Percentiles rank a stretch among this genome's conserved stretches.
Conservation (phyloP, 768 basidiomycete species). For the Crepidotus variabilis region DNA sequence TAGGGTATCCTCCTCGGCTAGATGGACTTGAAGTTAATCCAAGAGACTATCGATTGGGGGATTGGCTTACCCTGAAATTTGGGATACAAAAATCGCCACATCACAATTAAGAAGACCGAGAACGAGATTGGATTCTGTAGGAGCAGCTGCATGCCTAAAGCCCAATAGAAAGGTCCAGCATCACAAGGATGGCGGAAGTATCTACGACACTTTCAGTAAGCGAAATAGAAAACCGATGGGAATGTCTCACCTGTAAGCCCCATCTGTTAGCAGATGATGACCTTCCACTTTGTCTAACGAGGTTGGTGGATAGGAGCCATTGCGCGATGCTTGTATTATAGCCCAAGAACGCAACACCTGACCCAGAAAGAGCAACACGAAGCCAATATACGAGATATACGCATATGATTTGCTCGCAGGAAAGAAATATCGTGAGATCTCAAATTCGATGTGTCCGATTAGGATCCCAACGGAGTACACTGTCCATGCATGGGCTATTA, state of each 20-base stretch:
- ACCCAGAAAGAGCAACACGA: constrained; percentile 59
- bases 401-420: constrained; percentile 59
- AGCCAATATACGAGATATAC: constrained; percentile 61
- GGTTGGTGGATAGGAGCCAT: constrained; percentile 89
- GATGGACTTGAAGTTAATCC: neutral
- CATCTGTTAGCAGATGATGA: constrained; percentile 83
- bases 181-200: constrained; percentile 95
- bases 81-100: constrained; percentile 85
- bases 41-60: neutral
- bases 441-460: constrained; percentile 75
- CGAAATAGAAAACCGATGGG: neutral
- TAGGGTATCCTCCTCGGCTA: constrained; percentile 81
- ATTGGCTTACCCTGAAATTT: constrained; percentile 68
- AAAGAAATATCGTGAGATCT: constrained; percentile 62
- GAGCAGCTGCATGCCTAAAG: constrained; percentile 87
- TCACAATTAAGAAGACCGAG: constrained; percentile 54
- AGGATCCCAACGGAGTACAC: constrained; percentile 84
- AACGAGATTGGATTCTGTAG: constrained; percentile 84
- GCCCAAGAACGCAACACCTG: constrained; percentile 82
- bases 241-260: constrained; percentile 75
- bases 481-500: constrained; percentile 74
- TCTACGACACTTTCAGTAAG: constrained; percentile 30
- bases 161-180: constrained; percentile 98
- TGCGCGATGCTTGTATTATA: constrained; percentile 95
- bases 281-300: constrained; percentile 63